These are phyloP conservation scores for Seiridium unicorne DNA, from an alignment of 2,329 filamentous ascomycete species.

Conservation along the genomic window DNA sequence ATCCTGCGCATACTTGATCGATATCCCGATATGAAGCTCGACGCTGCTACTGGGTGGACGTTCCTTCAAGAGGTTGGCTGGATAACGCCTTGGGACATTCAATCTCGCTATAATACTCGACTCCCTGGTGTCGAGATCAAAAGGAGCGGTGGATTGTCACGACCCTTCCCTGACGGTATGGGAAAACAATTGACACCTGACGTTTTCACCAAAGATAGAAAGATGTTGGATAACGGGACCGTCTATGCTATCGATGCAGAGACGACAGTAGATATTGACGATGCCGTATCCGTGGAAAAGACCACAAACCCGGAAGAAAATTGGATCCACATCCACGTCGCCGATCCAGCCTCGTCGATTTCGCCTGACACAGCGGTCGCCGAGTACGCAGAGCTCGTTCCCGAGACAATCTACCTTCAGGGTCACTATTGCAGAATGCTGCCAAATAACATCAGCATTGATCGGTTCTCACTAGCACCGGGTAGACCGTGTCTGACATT, in stretches of 20 bases:
- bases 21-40: slow-evolving; percentile 53
- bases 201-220: slow-evolving; percentile 48
- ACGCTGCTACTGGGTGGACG: slow-evolving; percentile 50
- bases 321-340: slow-evolving; percentile 78
- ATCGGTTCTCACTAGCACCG: slow-evolving; percentile 52
- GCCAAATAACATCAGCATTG: slow-evolving; percentile 43
- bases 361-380: slow-evolving; percentile 55
- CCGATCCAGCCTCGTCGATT: slow-evolving; percentile 74
- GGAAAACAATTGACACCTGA: slow-evolving; percentile 39
- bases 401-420: slow-evolving; percentile 59
- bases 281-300: slow-evolving; percentile 70
- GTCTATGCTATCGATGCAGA: slow-evolving; percentile 73
- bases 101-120: slow-evolving; percentile 58
- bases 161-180: slow-evolving; percentile 28
- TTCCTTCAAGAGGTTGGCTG: slow-evolving; percentile 77
- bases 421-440: slow-evolving; percentile 61
- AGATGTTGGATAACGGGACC: slow-evolving; percentile 55
- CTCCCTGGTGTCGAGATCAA: slow-evolving; percentile 47
- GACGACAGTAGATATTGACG: slow-evolving; percentile 70
- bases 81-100: slow-evolving; percentile 69
- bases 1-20: slow-evolving; percentile 61
- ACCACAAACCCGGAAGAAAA: slow-evolving; percentile 52
- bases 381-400: slow-evolving; percentile 59
- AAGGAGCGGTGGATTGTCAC: slow-evolving; percentile 39
- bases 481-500: slow-evolving; percentile 58